Base-by-base conservation (phyloP, 306 rosid genomes). In the Hippophae tibetana region DNA sequence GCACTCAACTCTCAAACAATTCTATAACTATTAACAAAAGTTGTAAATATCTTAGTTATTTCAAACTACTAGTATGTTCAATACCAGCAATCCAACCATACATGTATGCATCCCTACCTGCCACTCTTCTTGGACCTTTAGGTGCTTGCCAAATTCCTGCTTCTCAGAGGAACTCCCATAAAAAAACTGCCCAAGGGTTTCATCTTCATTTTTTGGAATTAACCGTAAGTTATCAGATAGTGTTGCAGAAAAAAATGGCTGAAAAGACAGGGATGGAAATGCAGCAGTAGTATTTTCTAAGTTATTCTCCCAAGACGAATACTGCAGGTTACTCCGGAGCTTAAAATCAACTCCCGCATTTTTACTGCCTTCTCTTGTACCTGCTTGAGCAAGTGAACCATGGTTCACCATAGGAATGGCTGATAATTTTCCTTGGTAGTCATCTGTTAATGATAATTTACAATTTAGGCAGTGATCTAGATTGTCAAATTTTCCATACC, bases 141-240 rank as follows among this genome's bases (percentile, higher is more conserved):
- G 48, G 58, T 54, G 75, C 76, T 66, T 68, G 60, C 71, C 74
- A 62, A 58, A 65, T 31, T 63, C 80, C 60, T 14, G 57, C 60
- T 52, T 71, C 43, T 81, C 63, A 54, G 67, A 60, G 58, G 58
- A 61, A 65, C 53, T 64, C 62, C 71, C 69, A 44, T 78, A 47
- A 58, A 68, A 65, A 68, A 67, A 66, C 58, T 72, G 64, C 67
- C 71, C 73, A 62, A 57, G 14, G 10, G 68, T 50, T 56, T 60
- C 82, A 50, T 74, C 64, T 66, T 72, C 94, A 63, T 69, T 84
- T 65, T 71, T 74, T 44, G 81, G 61, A 66, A 70, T 56, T 49
- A 65, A 45, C 69, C 62, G 79, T 54, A 66, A 54, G 57, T 66
- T 56, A 60, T 56, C 62, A 46, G 74, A 66, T 57, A 47, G 78